phyloP scores from a whole-genome alignment of 257 asterid species.

The Nicotiana benthamiana region DNA sequence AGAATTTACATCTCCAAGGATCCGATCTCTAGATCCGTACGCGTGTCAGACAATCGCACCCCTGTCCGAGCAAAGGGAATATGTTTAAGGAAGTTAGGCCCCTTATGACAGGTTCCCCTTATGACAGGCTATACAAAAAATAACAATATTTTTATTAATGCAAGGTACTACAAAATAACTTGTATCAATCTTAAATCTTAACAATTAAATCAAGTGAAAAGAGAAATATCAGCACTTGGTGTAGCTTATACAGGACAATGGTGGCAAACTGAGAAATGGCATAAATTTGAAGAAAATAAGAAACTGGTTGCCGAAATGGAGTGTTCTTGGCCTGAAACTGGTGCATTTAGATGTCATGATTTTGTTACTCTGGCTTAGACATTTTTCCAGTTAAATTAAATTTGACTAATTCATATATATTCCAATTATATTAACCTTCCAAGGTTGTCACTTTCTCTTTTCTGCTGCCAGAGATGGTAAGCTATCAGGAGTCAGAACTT shows the following conservation, averaged over 20 bases:
- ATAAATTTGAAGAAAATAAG: neutral
- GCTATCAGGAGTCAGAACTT: neutral
- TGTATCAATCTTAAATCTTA: neutral
- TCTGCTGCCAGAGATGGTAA: neutral
- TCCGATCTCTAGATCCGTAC: too few relatives aligned
- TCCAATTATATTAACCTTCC: neutral
- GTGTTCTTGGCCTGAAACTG: neutral
- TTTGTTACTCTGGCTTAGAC: neutral
- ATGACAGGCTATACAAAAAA: neutral
- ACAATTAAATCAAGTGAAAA: neutral
- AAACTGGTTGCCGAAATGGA: neutral
- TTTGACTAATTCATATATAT: neutral
- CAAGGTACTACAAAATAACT: neutral
- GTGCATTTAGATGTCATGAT: neutral
- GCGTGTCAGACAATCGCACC: too few relatives aligned
- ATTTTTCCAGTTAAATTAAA: neutral
- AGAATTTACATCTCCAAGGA: too few relatives aligned
- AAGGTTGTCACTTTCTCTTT: neutral
- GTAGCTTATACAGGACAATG: neutral
- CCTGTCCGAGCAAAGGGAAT: too few relatives aligned
- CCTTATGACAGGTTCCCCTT: neutral
- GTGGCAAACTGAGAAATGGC: neutral
- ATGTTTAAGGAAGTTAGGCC: neutral
- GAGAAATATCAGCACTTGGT: neutral
- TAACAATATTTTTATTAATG: neutral